Conservation (phyloP, 2,329 filamentous ascomycete species). For the Bipolaris bicolor region DNA sequence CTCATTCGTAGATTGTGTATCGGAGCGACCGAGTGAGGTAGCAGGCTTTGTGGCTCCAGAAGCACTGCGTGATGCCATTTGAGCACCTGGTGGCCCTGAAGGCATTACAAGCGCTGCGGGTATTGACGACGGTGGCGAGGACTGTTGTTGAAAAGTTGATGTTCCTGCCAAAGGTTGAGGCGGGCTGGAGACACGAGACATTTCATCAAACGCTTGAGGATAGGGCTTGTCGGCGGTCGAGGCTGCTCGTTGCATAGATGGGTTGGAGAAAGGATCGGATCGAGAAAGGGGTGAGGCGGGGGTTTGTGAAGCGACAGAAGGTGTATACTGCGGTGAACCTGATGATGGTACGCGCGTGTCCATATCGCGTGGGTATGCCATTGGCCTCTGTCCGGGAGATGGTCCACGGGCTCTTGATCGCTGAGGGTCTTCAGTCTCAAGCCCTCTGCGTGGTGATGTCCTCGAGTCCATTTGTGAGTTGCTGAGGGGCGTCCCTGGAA, state of each 20-base stretch:
- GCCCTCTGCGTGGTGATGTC: conserved; percentile 20
- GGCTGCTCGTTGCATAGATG: conserved; percentile 24
- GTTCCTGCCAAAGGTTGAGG: conserved; percentile 29
- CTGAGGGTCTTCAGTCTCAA: conserved; percentile 38
- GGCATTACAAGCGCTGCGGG: conserved; percentile 13
- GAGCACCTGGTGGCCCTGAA: conserved; percentile 14
- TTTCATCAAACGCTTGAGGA: conserved; percentile 26
- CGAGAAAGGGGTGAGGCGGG: conserved; percentile 28
- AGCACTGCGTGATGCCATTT: conserved; percentile 24
- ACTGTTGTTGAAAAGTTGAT: conserved; percentile 19
- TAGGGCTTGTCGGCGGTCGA: conserved; percentile 23
- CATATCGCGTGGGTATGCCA: conserved; percentile 35
- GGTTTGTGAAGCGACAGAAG: conserved; percentile 31
- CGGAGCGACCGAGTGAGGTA: conserved; percentile 35
- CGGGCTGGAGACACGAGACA: conserved; percentile 30
- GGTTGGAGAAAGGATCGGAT: conserved; percentile 30
- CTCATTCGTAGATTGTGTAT: conserved; percentile 42
- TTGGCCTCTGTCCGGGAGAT: conserved; percentile 35
- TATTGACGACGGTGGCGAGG: conserved; percentile 17
- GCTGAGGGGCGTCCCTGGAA: conserved; percentile 35
- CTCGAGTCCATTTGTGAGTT: conserved; percentile 17
- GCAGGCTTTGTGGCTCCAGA: conserved; percentile 24
- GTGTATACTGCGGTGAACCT: conserved; percentile 36
- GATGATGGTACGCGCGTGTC: conserved; percentile 35
- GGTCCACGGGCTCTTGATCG: conserved; percentile 40